Base-by-base conservation (phyloP, 2,329 filamentous ascomycete species). In the Dactylonectria macrodidyma region DNA sequence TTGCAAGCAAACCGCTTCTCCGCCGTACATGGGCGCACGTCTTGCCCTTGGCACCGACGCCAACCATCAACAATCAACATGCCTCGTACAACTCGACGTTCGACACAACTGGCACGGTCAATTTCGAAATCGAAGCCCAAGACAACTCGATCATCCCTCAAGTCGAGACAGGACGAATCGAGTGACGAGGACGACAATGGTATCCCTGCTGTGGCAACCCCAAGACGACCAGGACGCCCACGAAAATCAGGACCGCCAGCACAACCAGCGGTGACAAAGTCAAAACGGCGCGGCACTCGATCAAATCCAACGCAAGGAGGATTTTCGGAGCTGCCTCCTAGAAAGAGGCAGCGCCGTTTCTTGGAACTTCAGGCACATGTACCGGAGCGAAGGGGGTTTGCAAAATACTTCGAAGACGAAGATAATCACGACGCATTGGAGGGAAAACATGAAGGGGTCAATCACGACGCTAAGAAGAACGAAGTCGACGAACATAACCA, bases 331-430 rank as follows among this genome's bases (percentile, higher is more conserved):
- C 36, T 59, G 5, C 10, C 61, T 3, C 41, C 47, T 19, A 65
- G 36, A 14, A 75, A 75, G 46, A 73, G 70, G 24, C 70, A 46
- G 11, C 58, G 52, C 30, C 54, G 46, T 46, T n/a, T 51, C 30
- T 16, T n/a, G 24, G 48, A 51, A 5, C 6, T n/a, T 7, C 12
- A 50, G 22, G 6, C 24, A n/a, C 26, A 52, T 5, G 30, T 38
- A 6, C 41, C 50, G 7, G 47, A 41, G 48, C 59, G 56, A 51
- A 50, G 22, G 64, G 24, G 22, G 16, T 36, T 36, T 44, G 47
- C 56, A 38, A 58, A 24, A 24, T 9, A 22, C 24, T 19, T 24
- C 26, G 46, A 60, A n/a, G 59, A 51, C n/a, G 54, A 64, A 19
- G 26, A 12, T 3, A 47, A 54, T 26, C n/a, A 12, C 24, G 56